Conservation (phyloP, 768 basidiomycete species). For the Lactarius deliciosus region DNA sequence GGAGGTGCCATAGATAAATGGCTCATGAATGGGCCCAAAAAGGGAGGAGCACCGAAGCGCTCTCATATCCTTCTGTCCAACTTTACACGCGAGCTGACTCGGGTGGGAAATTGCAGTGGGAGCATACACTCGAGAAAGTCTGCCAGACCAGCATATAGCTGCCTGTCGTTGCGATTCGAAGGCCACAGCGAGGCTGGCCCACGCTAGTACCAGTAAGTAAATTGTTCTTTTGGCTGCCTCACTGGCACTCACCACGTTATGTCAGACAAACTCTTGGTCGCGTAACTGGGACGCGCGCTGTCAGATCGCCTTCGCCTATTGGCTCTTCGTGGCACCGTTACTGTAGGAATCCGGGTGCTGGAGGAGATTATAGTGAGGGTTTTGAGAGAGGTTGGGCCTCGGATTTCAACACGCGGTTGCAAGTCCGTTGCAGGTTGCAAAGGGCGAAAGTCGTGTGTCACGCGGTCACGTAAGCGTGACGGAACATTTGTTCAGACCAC, state of each 20-base stretch:
- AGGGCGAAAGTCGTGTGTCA: neutral
- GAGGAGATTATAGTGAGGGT: too few species aligned
- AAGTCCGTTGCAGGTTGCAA: neutral
- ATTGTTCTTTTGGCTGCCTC: neutral
- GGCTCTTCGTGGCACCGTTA: neutral
- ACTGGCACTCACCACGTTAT: constrained; percentile 5
- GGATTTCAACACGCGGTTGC: neutral
- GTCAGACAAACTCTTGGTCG: neutral
- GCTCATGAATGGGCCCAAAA: neutral
- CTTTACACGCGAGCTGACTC: constrained; percentile 18
- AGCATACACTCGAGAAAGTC: neutral
- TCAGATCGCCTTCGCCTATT: neutral
- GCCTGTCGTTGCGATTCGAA: neutral
- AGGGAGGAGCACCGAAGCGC: neutral
- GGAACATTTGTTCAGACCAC: neutral
- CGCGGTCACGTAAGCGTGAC: neutral
- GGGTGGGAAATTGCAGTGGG: constrained; percentile 7
- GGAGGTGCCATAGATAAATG: neutral
- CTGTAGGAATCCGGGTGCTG: too few species aligned
- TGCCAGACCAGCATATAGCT: constrained; percentile 2
- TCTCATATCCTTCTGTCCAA: neutral
- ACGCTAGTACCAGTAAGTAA: constrained; percentile 2
- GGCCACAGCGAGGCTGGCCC: neutral
- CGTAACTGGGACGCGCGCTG: too few species aligned
- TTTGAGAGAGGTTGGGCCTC: neutral